phyloP scores from a whole-genome alignment of 2,329 filamentous ascomycete species.

The Endocalyx cinctus region DNA sequence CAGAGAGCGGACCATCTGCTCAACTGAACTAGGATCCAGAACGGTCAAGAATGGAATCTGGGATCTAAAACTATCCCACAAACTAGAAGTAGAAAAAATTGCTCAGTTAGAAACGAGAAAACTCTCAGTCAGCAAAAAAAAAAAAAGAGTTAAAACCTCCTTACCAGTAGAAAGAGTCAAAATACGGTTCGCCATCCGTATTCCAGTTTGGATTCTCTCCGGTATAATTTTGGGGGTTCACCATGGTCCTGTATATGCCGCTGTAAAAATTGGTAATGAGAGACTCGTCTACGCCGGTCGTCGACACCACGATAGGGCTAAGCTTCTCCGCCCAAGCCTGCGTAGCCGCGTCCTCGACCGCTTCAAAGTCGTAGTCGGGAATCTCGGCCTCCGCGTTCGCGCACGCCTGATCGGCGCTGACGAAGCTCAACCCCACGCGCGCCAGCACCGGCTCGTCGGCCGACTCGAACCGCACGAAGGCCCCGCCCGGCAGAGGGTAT shows the following conservation, averaged over 20 bases:
- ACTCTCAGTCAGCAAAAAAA: too few relatives aligned
- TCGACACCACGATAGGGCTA: conserved; percentile 50
- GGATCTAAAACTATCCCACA: conserved; percentile 68
- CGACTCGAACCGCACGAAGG: conserved; percentile 57
- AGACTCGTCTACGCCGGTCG: conserved; percentile 46
- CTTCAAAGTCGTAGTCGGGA: conserved; percentile 60
- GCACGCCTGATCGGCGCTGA: conserved; percentile 63
- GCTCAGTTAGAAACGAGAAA: neutral
- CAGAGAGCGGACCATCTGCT: conserved; percentile 64
- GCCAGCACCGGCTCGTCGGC: conserved; percentile 50
- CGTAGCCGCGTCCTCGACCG: conserved; percentile 46
- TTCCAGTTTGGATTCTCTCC: conserved; percentile 67
- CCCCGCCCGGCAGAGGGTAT: conserved; percentile 55
- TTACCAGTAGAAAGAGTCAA: conserved; percentile 70
- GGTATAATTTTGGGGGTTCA: conserved; percentile 70
- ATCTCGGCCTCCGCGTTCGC: conserved; percentile 64
- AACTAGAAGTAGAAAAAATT: conserved; percentile 27
- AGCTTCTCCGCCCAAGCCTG: conserved; percentile 59
- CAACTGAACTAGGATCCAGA: conserved; percentile 59
- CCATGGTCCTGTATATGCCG: conserved; percentile 67
- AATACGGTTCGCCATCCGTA: conserved; percentile 64
- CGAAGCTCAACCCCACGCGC: conserved; percentile 66
- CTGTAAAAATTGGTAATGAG: conserved; percentile 64
- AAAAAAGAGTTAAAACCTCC: too few relatives aligned
- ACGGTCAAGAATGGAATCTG: conserved; percentile 67